Conservation (phyloP, 768 basidiomycete species). For the Pleurotus giganteus region DNA sequence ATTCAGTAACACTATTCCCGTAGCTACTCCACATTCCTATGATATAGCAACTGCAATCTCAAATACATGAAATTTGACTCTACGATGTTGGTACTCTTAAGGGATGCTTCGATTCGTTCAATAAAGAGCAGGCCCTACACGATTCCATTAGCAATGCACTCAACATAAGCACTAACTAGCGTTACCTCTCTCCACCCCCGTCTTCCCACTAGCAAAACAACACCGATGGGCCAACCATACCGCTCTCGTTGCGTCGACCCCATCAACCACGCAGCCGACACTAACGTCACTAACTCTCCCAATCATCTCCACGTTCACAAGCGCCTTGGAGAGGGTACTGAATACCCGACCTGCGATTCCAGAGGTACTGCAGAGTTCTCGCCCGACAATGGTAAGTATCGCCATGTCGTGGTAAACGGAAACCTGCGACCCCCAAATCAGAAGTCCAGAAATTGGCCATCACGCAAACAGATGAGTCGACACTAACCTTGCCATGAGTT, state of each 20-base stretch:
- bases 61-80: too few species aligned
- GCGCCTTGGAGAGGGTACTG: not conserved
- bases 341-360: constrained; percentile 2
- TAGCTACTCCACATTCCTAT: too few species aligned
- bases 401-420: constrained; percentile 6
- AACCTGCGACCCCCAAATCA: not conserved
- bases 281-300: constrained; percentile 5
- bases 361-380: not conserved
- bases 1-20: too few species aligned
- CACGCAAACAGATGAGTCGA: not conserved
- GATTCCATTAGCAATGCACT: too few species aligned
- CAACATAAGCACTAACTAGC: not conserved
- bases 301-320: constrained; percentile 2
- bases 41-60: too few species aligned
- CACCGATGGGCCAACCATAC: constrained; percentile 7
- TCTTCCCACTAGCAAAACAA: constrained; percentile 1
- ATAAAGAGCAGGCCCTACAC: too few species aligned
- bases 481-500: not conserved
- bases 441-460: not conserved
- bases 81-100: too few species aligned
- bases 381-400: constrained; percentile 1
- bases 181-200: not conserved
- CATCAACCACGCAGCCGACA: constrained; percentile 6
- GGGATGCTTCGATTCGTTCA: too few species aligned
- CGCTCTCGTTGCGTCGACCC: constrained; percentile 4